phyloP scores from a whole-genome alignment of 2,329 filamentous ascomycete species.

The Pyrenophora teres region DNA sequence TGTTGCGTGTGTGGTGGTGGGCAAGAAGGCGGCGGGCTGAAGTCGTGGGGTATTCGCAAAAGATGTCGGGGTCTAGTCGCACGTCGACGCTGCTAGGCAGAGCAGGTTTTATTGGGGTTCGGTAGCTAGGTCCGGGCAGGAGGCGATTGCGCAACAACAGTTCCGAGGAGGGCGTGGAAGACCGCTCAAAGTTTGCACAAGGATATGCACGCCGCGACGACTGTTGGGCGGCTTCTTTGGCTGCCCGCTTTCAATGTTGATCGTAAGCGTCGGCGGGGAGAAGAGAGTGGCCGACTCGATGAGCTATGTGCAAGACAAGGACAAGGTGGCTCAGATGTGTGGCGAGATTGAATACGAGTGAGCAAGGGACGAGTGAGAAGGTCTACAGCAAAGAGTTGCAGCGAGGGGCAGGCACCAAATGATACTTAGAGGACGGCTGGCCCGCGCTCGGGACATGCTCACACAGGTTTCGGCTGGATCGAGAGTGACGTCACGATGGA shows the following conservation, averaged over 20 bases:
- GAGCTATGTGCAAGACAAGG: slow-evolving; percentile 21
- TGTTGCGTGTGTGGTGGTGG: slow-evolving; percentile 8
- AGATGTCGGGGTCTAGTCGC: slow-evolving; percentile 25
- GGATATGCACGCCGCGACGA: not conserved
- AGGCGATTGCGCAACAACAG: slow-evolving; percentile 14
- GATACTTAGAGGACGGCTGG: slow-evolving; percentile 13
- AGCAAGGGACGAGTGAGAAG: slow-evolving; percentile 17
- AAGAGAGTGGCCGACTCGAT: slow-evolving; percentile 23
- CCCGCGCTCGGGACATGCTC: slow-evolving; percentile 11
- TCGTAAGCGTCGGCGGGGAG: slow-evolving; percentile 21
- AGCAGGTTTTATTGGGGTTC: slow-evolving; percentile 13
- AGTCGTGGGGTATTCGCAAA: slow-evolving; percentile 19
- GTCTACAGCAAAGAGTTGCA: slow-evolving; percentile 11
- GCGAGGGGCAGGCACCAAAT: slow-evolving; percentile 15
- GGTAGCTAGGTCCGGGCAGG: slow-evolving; percentile 25
- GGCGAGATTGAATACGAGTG: slow-evolving; percentile 33
- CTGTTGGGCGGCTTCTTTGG: no score
- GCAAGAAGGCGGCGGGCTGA: slow-evolving; percentile 18
- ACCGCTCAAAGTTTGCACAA: slow-evolving; percentile 13
- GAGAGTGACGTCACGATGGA: slow-evolving; percentile 21
- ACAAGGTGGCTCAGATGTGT: slow-evolving; percentile 25
- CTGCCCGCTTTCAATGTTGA: slow-evolving; percentile 11
- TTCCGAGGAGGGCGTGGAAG: slow-evolving; percentile 3
- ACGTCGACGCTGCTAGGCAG: slow-evolving; percentile 35
- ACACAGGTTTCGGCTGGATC: slow-evolving; percentile 18